phyloP scores from a whole-genome alignment of 192 early-diverging fungal species.

The Rhizophagus clarus region DNA sequence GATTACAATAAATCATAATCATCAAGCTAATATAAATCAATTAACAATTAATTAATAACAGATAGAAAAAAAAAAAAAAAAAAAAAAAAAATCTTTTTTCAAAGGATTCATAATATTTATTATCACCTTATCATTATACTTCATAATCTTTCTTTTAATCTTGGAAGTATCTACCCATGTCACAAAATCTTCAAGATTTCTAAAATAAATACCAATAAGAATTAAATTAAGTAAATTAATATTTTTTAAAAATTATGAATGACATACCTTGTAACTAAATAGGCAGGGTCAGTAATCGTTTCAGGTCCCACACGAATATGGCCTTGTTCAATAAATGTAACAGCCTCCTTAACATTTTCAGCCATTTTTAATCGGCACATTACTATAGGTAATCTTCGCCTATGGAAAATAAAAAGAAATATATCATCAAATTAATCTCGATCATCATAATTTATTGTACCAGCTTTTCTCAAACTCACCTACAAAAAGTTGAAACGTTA shows the following conservation, averaged over 20 bases:
- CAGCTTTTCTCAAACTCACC: conserved; percentile 26
- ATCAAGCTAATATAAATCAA: conserved; percentile 60
- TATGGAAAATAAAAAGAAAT: conserved; percentile 7
- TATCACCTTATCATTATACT: conserved; percentile 80
- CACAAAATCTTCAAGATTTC: conserved; percentile 95
- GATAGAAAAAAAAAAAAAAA: background rate
- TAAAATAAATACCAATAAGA: conserved; percentile 54
- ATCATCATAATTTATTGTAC: background rate
- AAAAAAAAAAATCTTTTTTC: background rate
- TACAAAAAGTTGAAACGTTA: conserved; percentile 86
- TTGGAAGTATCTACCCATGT: conserved; percentile 98
- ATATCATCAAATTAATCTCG: background rate
- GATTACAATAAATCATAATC: conserved; percentile 81
- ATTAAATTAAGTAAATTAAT: background rate
- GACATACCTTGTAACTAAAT: conserved; percentile 41
- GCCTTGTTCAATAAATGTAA: conserved; percentile 91
- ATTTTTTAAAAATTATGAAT: background rate
- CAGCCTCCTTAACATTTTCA: conserved; percentile 88
- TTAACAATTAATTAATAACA: background rate
- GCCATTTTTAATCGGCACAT: conserved; percentile 97
- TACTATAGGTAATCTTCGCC: conserved; percentile 84
- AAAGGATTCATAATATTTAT: background rate
- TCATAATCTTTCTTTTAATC: conserved; percentile 96
- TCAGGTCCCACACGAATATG: conserved; percentile 94
- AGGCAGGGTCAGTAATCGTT: conserved; percentile 89